A percentile compares a stretch with the other conserved stretches of the same genome.
Evolutionary conservation across 768 basidiomycete species (phyloP).

Genomic region (Gymnopilus junonius): DNA sequence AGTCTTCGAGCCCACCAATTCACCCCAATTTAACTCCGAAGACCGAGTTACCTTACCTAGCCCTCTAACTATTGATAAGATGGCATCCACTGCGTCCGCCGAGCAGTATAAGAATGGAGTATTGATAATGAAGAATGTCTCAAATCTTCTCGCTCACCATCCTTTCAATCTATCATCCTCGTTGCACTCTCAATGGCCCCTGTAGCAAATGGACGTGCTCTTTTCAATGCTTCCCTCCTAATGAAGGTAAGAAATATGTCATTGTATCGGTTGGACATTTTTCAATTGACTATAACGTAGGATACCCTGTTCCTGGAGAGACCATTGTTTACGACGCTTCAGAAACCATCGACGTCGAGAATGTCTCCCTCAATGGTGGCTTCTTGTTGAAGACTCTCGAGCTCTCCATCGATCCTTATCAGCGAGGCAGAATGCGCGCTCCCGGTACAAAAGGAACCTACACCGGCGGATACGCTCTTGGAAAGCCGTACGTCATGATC

Average conservation of each 20-base stretch:
- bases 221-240: slow-evolving; percentile 44
- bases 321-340: slow-evolving; percentile 49
- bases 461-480: slow-evolving; percentile 32
- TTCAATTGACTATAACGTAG: slow-evolving; percentile 50
- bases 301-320: slow-evolving; percentile 48
- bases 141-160: neutral
- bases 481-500: slow-evolving; percentile 37
- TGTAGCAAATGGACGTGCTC: slow-evolving; percentile 35
- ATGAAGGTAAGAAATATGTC: slow-evolving; percentile 15
- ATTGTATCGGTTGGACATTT: slow-evolving; percentile 23
- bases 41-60: neutral
- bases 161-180: neutral
- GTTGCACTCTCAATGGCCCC: slow-evolving; percentile 28
- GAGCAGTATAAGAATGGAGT: neutral
- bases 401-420: slow-evolving; percentile 47
- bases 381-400: slow-evolving; percentile 56
- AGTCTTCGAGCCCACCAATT: neutral
- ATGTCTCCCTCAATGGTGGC: slow-evolving; percentile 46
- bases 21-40: neutral
- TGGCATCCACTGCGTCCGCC: neutral
- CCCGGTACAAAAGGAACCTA: slow-evolving; percentile 30
- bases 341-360: slow-evolving; percentile 54
- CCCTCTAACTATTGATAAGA: neutral
- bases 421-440: slow-evolving; percentile 43
- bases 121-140: neutral